Base-by-base conservation (phyloP, 805 yeast genomes). In the Teunomyces stri region DNA sequence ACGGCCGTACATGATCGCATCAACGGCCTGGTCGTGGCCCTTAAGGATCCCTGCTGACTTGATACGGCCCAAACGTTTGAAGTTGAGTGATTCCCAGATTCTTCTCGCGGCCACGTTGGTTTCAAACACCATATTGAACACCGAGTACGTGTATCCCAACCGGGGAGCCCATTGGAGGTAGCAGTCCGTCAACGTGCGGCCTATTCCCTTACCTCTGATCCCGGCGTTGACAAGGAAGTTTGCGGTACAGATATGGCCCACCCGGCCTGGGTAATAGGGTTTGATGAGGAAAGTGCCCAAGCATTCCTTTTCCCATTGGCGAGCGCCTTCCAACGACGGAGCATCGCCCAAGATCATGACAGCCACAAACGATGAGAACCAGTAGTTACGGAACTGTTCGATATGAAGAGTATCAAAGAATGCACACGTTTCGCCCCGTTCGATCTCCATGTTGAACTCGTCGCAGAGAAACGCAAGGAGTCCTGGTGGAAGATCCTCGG, bases 261-360 rank as follows among this genome's bases (percentile, higher is more conserved):
- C 85, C 39, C 98, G 73, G 1, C 98, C 98, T 0, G 97, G 96
- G 61, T 85, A 92, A 58, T 89, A 87, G 2, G 97, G 94, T 53
- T 86, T 86, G 51, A 92, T 76, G 61, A 78, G 84, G 60, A 92
- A 90, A 1, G 91, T 79, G 0, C 98, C 99, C 41, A 94, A 72
- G 62, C 97, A 92, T 61, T 86, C 91, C 57, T 87, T 89, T 50
- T 90, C 95, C 97, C 98, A 91, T 60, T 85, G 89, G 44, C 85
- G 79, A 31, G 75, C 62, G 9, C 75, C 72, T 45, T 72, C 75
- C 13, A 79, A 64, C 5, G 62, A 53, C 0, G 80, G 71, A 0
- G 72, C 59, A 59, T 87, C 94, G 3, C 97, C 97, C n/a, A 89
- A 70, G 49, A 70, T 83, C 89, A 75, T 83, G 16, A 80, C 80